Conservation (phyloP, 768 basidiomycete species). For the Pisolithus marmoratus region DNA sequence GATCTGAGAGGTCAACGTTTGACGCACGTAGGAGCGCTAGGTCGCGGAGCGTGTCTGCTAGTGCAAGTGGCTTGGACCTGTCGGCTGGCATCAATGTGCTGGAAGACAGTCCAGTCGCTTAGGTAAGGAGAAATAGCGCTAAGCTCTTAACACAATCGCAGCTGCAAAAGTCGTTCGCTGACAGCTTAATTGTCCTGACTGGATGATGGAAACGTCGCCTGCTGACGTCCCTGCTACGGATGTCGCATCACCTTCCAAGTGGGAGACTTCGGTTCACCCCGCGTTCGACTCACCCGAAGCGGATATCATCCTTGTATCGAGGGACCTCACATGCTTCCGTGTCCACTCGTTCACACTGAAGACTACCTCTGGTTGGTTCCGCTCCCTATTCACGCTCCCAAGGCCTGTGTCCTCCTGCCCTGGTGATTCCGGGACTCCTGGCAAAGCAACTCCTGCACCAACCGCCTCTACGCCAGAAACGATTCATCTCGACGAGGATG, state of each 20-base stretch:
- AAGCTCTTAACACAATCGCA: too few species aligned
- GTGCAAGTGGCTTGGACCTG: constrained; percentile 46
- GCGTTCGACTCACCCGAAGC: constrained; percentile 48
- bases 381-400: constrained; percentile 55
- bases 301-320: constrained; percentile 50
- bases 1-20: constrained; percentile 34
- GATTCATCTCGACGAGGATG: constrained; percentile 55
- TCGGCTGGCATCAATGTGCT: constrained; percentile 10
- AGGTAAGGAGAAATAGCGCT: too few species aligned
- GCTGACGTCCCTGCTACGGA: not conserved
- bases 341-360: constrained; percentile 57
- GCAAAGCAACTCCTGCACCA: constrained; percentile 6
- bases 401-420: constrained; percentile 20
- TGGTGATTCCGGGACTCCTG: not conserved
- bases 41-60: constrained; percentile 61
- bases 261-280: constrained; percentile 35
- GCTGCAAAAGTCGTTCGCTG: too few species aligned
- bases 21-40: constrained; percentile 66
- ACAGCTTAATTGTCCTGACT: not conserved
- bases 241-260: not conserved
- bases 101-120: too few species aligned
- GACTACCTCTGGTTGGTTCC: constrained; percentile 61
- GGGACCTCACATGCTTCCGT: constrained; percentile 47
- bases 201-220: constrained; percentile 1
- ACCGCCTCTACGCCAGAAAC: constrained; percentile 24